Conservation (phyloP, 805 yeast species). For the Kuraishia ogatae region DNA sequence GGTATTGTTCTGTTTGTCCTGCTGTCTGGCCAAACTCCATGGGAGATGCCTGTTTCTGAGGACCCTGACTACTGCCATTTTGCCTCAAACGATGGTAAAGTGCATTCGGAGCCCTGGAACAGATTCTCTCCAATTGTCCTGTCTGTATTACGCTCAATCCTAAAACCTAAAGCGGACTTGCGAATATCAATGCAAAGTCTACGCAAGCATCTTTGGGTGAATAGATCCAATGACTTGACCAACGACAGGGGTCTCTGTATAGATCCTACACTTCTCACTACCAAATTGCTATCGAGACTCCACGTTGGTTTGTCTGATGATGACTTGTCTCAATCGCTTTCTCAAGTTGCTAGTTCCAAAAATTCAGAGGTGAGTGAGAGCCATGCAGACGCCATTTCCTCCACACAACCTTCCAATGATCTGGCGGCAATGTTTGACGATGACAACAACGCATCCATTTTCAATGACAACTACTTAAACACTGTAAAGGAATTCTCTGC, state of each 20-base stretch:
- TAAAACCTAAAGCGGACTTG: slow-evolving; percentile 38
- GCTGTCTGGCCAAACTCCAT: slow-evolving; percentile 58
- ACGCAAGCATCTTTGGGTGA: slow-evolving; percentile 48
- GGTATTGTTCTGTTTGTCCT: slow-evolving; percentile 58
- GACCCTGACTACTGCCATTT: slow-evolving; percentile 40
- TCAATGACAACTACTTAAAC: slow-evolving; percentile 16
- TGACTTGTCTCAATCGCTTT: slow-evolving; percentile 17
- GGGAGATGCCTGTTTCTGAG: slow-evolving; percentile 53
- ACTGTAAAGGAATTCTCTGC: slow-evolving; percentile 18
- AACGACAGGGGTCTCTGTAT: slow-evolving; percentile 39
- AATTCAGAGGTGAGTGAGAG: background rate
- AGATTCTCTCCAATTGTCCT: slow-evolving; percentile 38
- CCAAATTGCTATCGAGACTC: slow-evolving; percentile 40
- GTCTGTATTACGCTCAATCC: slow-evolving; percentile 41
- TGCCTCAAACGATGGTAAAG: slow-evolving; percentile 34
- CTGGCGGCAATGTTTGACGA: background rate
- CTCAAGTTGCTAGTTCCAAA: background rate
- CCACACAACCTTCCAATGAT: background rate
- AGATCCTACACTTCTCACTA: slow-evolving; percentile 42
- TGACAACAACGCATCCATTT: slow-evolving; percentile 5
- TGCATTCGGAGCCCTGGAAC: slow-evolving; percentile 44
- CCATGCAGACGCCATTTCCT: background rate
- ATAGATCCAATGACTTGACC: slow-evolving; percentile 31
- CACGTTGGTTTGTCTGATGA: slow-evolving; percentile 46
- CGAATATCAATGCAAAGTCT: slow-evolving; percentile 34